Base-by-base conservation (phyloP, 495 filamentous ascomycete species). In the Neurospora sp. region DNA sequence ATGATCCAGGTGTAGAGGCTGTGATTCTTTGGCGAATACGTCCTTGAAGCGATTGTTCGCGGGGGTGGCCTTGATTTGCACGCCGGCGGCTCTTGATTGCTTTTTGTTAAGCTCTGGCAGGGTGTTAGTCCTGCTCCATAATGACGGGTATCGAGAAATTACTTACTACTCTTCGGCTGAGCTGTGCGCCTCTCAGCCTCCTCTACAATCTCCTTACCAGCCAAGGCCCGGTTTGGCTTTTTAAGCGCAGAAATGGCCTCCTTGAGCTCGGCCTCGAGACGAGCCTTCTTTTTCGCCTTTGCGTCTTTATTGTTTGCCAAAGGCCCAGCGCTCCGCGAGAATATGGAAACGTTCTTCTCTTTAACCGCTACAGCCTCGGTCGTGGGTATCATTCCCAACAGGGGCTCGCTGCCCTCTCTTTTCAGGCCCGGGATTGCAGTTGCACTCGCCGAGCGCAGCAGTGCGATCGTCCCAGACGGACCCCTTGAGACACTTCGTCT, bases 221-320 rank as follows among this genome's bases (percentile, higher is more conserved):
- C 93, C 54, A 95, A 84, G 7, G 90, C 87, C 72, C 96, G 87
- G 78, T 98, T 97, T 6, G 96, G 96, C 80, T 91, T 97, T 76
- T 94, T 92, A 37, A 98, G 84, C 2, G 92, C 86, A 13, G 88
- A 84, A 73, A 98, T 98, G 15, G 95, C 96, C 40, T 92, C 89
- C 77, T 92, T 89, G 36, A 98, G 84, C 78, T 97, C 92, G 73
- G 90, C 90, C 73, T 96, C 91, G 7, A 97, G 84, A 54, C 88
- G 86, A 28, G 92, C 91, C 74, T 93, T 91, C 80, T 92, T 92
- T 76, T 87, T 89, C 69, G 90, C 80, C 80, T 92, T 97, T 17
- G 85, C 82, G 76, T 92, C 90, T 31, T 81, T 79, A 43, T 74
- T 71, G 43, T 69, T 79, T 39, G 69, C 28, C 54, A 34, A 73